Conservation (phyloP, 2,329 filamentous ascomycete genomes). For the Claviceps sp. region DNA sequence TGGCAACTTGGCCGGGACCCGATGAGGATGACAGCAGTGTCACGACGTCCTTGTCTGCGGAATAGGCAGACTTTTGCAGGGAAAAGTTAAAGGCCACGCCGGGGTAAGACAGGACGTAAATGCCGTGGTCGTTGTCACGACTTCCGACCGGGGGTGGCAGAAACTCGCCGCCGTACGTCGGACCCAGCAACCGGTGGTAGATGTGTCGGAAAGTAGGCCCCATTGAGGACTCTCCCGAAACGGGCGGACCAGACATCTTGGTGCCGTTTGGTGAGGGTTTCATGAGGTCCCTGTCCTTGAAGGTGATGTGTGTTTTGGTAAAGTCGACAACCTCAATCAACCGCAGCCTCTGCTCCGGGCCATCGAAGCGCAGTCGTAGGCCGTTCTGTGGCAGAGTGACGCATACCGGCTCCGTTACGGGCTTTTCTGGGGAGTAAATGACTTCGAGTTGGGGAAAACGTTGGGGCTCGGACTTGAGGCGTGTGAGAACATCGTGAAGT, state of each 20-base stretch:
- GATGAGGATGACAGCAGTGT: slow-evolving; percentile 68
- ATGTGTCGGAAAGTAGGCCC: slow-evolving; percentile 79
- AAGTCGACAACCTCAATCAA: slow-evolving; percentile 89
- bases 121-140: slow-evolving; percentile 45
- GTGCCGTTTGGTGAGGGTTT: slow-evolving; percentile 38
- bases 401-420: slow-evolving; percentile 62
- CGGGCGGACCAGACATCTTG: slow-evolving; percentile 20
- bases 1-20: slow-evolving; percentile 61
- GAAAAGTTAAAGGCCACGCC: slow-evolving; percentile 90
- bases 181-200: slow-evolving; percentile 85
- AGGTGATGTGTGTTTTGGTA: slow-evolving; percentile 67
- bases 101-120: slow-evolving; percentile 86
- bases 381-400: slow-evolving; percentile 74
- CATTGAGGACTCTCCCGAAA: slow-evolving; percentile 18
- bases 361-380: slow-evolving; percentile 82
- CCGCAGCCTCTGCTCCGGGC: slow-evolving; percentile 78
- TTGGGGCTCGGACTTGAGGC: slow-evolving; percentile 76
- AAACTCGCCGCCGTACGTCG: slow-evolving; percentile 89
- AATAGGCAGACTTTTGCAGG: slow-evolving; percentile 60
- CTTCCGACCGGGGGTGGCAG: slow-evolving; percentile 45
- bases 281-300: slow-evolving; percentile 66
- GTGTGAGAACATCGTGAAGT: slow-evolving; percentile 76
- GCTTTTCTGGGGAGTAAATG: slow-evolving; percentile 61
- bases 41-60: slow-evolving; percentile 67
- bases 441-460: slow-evolving; percentile 74